Base-by-base conservation (phyloP, 2,329 filamentous ascomycete genomes). In the Colletotrichum musae region DNA sequence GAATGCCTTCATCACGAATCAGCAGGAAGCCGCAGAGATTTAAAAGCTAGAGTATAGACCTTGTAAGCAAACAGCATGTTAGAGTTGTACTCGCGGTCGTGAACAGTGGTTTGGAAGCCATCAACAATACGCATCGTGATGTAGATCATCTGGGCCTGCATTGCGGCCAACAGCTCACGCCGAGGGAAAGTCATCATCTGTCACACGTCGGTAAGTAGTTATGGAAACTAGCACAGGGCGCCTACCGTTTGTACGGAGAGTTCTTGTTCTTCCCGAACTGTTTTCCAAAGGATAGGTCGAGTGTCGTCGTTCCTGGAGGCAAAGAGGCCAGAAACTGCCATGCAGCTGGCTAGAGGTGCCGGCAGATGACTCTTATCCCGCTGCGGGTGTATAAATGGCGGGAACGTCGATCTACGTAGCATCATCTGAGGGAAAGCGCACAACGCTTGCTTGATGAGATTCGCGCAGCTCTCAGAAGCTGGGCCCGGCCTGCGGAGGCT, bases 81-180 rank as follows among this genome's bases (percentile, higher is more conserved):
- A 4, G 41, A 48, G 4, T 67, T 67, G n/a, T 66, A 67, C 2
- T 68, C 41, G 5, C 53, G 36, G 41, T 56, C 9, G 15, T 57
- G 52, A 10, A 16, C 5, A 5, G 36, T 15, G 12, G 26, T 12
- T 6, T n/a, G 39, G 9, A 52, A 59, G 16, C 64, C 54, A 32
- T 64, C 64, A 10, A 70, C 58, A 9, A 68, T 24, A 9, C 68
- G 58, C 68, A 70, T 70, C 9, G 60, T 70, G 45, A 70, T 60
- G 36, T 70, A 70, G 4, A 70, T 68, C 9, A 70, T 2, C 13
- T 68, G 39, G 36, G 64, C 65, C 41, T 70, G 68, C 39, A 64
- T 21, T 6, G 68, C 58, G 7, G 68, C 64, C 48, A 70, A 59
- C 3, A 70, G 18, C 1, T 68, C 53, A n/a, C 47, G 7, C 10